A percentile compares a stretch with the other conserved stretches of the same genome.
Evolutionary conservation across 495 filamentous ascomycete genomes (phyloP).

Genomic region (Antarctomyces pellizariae): DNA sequence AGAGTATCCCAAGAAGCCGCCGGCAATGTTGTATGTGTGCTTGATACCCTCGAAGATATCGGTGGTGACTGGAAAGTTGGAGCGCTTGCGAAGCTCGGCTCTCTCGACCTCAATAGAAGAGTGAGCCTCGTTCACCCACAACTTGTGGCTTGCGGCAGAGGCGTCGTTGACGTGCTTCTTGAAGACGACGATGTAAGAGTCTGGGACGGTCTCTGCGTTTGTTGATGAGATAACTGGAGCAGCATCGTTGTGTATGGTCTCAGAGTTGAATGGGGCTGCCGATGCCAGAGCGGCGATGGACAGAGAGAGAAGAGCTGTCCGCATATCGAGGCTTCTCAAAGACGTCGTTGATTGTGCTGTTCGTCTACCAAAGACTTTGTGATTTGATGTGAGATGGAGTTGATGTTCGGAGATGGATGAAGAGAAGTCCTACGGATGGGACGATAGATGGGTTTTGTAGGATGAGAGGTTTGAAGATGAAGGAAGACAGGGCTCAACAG

Average conservation of each 20-base stretch:
- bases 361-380: too few species aligned
- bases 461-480: too few species aligned
- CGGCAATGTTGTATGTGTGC: constrained; percentile 84
- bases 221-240: constrained; percentile 73
- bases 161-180: constrained; percentile 69
- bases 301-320: too few species aligned
- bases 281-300: constrained; percentile 24
- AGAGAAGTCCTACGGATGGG: too few species aligned
- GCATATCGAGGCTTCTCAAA: too few species aligned
- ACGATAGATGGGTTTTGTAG: too few species aligned
- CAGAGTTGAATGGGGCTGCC: constrained; percentile 52
- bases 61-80: constrained; percentile 44
- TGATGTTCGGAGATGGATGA: too few species aligned
- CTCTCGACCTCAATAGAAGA: constrained; percentile 29
- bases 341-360: too few species aligned
- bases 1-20: constrained; percentile 67
- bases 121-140: constrained; percentile 80
- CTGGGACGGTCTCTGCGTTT: constrained; percentile 49
- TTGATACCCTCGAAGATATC: constrained; percentile 68
- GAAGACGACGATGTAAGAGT: constrained; percentile 95
- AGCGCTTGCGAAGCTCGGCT: constrained; percentile 74
- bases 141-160: constrained; percentile 53
- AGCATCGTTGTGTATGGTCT: constrained; percentile 62
- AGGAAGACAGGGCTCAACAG: too few species aligned
- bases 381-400: too few species aligned